Evolutionary conservation across 78 protist species (phyloP).

Genomic region (Dictyostelium intermedium): DNA sequence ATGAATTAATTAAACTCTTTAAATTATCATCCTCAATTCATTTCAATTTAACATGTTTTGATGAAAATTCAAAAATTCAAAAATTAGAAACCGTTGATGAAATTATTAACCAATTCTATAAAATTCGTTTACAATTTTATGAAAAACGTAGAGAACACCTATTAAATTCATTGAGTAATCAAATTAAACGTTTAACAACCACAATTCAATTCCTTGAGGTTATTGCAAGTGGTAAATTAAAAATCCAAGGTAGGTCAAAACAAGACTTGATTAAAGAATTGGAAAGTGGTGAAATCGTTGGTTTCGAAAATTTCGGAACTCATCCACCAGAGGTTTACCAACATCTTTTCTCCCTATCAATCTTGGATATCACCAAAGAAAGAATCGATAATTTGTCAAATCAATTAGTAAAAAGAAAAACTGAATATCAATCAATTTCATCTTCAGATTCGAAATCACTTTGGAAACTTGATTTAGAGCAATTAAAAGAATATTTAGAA

Average conservation of each 20-base stretch:
- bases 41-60: constrained; percentile 54
- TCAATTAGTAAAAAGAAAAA: neutral
- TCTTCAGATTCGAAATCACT: neutral
- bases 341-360: constrained; percentile 58
- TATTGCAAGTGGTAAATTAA: constrained; percentile 38
- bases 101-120: constrained; percentile 44
- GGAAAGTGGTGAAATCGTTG: neutral
- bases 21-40: neutral
- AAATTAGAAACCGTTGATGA: neutral
- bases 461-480: constrained; percentile 29
- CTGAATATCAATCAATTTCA: neutral
- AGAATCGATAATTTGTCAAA: constrained; percentile 27
- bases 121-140: constrained; percentile 44
- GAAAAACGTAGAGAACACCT: constrained; percentile 25
- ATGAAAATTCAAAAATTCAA: constrained; percentile 27
- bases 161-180: neutral
- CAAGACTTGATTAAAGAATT: constrained; percentile 32
- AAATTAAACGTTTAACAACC: neutral
- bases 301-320: neutral
- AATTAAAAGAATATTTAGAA: constrained; percentile 13
- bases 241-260: constrained; percentile 50
- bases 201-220: constrained; percentile 12
- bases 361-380: constrained; percentile 68
- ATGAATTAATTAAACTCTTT: constrained; percentile 24
- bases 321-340: constrained; percentile 30